Base-by-base conservation (phyloP, 2,329 filamentous ascomycete genomes). In the Sporothrix globosa region DNA sequence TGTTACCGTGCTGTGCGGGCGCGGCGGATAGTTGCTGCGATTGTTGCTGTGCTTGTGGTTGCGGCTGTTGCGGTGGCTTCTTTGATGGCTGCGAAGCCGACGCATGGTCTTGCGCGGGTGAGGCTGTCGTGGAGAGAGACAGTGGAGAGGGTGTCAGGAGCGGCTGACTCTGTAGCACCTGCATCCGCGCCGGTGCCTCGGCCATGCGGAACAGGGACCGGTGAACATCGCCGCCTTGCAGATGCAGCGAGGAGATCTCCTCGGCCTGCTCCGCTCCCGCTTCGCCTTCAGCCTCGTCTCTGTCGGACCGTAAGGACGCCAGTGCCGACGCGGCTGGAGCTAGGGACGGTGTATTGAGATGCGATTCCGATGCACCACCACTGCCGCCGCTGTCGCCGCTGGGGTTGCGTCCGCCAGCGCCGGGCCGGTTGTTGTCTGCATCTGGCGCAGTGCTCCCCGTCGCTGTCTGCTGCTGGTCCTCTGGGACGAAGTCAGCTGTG, bases 191-290 rank as follows among this genome's bases (percentile, higher is more conserved):
- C 52, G 87, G 83, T 19, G 88, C 87, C 72, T 90, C 88, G 41
- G 73, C 73, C 75, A 92, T 88, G 77, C 88, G 91, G 84, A 91
- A 94, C 46, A 94, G 85, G 75, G 92, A 90, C 46, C 91, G 88
- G 77, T 93, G 91, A 27, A 94, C 90, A 75, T 94, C 91, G 53
- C 91, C 91, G 67, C 91, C 91, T 76, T 91, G 91, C 3, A 93
- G 83, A 71, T 83, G 87, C 68, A 93, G 81, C 0, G 91, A 93
- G 0, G 70, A 71, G 10, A 69, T 46, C 4, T 69, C 70, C 5
- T 65, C 69, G 14, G 34, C 50, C 34, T 44, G 63, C 10, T 44
- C 34, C 2, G 27, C 48, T 11, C 11, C 67, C 1, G n/a, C 24
- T 7, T 60, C 58, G 6, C 46, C 30, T 5, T 34, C 54, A 7